phyloP scores from a whole-genome alignment of 768 basidiomycete genomes.

The Mycena floridula region DNA sequence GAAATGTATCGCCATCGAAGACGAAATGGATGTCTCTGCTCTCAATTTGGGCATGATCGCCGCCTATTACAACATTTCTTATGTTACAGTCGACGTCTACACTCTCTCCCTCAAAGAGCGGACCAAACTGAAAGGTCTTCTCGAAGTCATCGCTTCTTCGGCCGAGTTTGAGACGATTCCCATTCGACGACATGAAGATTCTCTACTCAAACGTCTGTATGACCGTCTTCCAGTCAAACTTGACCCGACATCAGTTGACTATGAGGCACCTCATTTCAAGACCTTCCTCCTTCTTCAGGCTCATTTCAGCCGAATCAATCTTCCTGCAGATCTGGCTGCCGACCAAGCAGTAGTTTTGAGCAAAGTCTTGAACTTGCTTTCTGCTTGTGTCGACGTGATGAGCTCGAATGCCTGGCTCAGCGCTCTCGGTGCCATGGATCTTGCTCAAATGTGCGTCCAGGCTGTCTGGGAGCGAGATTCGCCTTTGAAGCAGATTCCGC shows the following conservation, averaged over 20 bases:
- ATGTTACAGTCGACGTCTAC: slow-evolving; percentile 96
- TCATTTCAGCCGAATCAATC: slow-evolving; percentile 88
- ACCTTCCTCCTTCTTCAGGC: slow-evolving; percentile 95
- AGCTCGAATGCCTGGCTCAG: slow-evolving; percentile 94
- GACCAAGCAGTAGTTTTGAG: slow-evolving; percentile 86
- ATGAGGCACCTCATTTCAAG: slow-evolving; percentile 96
- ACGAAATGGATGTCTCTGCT: slow-evolving; percentile 88
- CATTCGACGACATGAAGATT: slow-evolving; percentile 90
- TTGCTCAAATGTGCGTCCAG: slow-evolving; percentile 98
- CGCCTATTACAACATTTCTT: slow-evolving; percentile 91
- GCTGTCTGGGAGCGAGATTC: slow-evolving; percentile 98
- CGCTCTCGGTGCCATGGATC: slow-evolving; percentile 94
- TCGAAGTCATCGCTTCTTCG: slow-evolving; percentile 96
- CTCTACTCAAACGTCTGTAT: slow-evolving; percentile 81
- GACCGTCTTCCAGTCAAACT: slow-evolving; percentile 97
- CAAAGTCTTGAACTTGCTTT: slow-evolving; percentile 86
- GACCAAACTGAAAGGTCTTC: slow-evolving; percentile 92
- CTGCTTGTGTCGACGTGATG: slow-evolving; percentile 97
- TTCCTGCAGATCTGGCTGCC: slow-evolving; percentile 90
- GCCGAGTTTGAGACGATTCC: slow-evolving; percentile 95
- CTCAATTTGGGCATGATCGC: slow-evolving; percentile 99
- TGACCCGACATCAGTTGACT: slow-evolving; percentile 57
- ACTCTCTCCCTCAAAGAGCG: slow-evolving; percentile 91
- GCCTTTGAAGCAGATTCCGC: slow-evolving; percentile 92
- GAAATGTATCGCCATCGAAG: slow-evolving; percentile 92